Conservation (phyloP, 345 rosid genomes). For the Geranium rotundifolium region DNA sequence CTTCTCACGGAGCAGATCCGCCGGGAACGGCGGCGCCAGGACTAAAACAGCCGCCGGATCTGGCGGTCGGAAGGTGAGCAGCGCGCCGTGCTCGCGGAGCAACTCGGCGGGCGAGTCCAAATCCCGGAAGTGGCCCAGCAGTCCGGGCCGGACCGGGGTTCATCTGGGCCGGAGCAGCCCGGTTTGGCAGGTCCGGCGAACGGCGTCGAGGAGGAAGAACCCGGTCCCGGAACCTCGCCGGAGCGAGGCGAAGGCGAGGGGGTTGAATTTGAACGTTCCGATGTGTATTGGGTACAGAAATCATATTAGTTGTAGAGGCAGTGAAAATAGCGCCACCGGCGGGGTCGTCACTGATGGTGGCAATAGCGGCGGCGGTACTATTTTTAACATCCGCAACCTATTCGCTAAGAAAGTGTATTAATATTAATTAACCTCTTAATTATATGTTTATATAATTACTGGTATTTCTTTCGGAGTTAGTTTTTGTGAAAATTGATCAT, state of each 20-base stretch:
- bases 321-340: conserved; percentile 15
- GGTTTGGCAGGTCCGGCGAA: conserved; percentile 59
- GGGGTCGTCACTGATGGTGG: neutral
- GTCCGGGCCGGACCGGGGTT: conserved; percentile 58
- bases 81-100: conserved; percentile 79
- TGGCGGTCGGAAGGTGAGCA: conserved; percentile 44
- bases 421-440: conserved; percentile 3
- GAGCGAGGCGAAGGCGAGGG: conserved; percentile 18
- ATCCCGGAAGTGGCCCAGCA: conserved; percentile 51
- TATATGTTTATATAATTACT: neutral
- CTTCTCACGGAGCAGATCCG: conserved; percentile 78
- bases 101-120: conserved; percentile 58
- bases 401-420: conserved; percentile 58
- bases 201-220: conserved; percentile 13
- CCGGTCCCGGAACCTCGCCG: conserved; percentile 15
- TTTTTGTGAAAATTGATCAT: too few species aligned
- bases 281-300: conserved; percentile 49
- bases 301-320: conserved; percentile 55
- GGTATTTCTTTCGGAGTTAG: too few species aligned
- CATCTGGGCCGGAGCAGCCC: conserved; percentile 67
- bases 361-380: conserved; percentile 3
- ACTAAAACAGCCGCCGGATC: conserved; percentile 32
- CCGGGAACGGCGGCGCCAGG: conserved; percentile 46
- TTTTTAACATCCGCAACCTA: conserved; percentile 60
- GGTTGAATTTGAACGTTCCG: conserved; percentile 48